Conservation (phyloP, 163 green algal species). For the Picocystis sp. region DNA sequence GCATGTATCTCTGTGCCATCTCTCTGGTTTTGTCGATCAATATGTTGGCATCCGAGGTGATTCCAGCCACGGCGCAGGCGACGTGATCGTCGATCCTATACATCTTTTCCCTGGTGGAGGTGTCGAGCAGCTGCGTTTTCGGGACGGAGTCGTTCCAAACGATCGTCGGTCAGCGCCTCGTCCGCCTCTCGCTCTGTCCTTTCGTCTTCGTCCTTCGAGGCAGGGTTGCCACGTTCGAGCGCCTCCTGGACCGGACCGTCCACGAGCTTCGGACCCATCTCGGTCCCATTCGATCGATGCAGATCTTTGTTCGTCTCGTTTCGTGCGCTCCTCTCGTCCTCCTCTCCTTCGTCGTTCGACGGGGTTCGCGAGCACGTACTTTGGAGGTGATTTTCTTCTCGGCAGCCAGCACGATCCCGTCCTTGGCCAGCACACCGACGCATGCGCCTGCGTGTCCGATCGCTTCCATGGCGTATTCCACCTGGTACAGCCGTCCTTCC, state of each 20-base stretch:
- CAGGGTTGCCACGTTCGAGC: too few relatives aligned
- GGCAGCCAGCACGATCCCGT: constrained; percentile 85
- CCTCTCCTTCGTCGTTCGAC: too few relatives aligned
- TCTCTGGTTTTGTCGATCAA: constrained; percentile 70
- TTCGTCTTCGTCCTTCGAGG: too few relatives aligned
- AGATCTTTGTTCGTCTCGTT: too few relatives aligned
- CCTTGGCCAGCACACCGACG: constrained; percentile 74
- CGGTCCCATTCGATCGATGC: too few relatives aligned
- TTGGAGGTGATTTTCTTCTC: constrained; percentile 99
- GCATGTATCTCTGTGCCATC: constrained; percentile 38
- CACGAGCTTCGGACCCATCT: too few relatives aligned
- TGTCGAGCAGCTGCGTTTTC: constrained; percentile 68
- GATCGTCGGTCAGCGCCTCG: too few relatives aligned
- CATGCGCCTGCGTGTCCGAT: constrained; percentile 93
- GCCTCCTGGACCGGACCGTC: too few relatives aligned
- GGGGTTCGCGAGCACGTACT: constrained; percentile 19
- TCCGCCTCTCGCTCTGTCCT: too few relatives aligned
- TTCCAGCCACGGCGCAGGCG: constrained; percentile 80
- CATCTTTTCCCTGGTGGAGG: constrained; percentile 84
- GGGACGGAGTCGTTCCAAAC: too few relatives aligned
- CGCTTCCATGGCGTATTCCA: constrained; percentile 98
- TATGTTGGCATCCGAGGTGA: constrained; percentile 98
- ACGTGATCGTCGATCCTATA: constrained; percentile 96
- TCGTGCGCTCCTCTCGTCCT: too few relatives aligned
- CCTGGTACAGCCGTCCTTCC: constrained; percentile 78